These are phyloP conservation scores for Cymodocea nodosa DNA, from an alignment of 116 monocot genomes.

Conservation along the genomic window DNA sequence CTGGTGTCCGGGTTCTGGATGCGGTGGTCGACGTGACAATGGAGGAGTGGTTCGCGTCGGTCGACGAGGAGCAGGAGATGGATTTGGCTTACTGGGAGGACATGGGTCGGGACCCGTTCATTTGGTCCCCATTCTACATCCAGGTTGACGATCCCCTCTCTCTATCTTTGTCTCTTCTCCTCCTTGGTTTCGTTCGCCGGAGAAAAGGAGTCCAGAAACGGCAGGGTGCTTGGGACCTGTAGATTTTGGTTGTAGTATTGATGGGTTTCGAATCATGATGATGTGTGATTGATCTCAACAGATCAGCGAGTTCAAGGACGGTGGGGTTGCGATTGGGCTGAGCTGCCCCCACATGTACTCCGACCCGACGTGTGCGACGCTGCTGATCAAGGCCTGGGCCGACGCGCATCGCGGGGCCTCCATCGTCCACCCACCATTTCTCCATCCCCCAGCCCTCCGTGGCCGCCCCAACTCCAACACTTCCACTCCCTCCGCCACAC, in stretches of 20 bases:
- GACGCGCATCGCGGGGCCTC: slow-evolving; percentile 54
- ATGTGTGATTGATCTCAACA: slow-evolving; percentile 1
- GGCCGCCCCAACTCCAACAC: slow-evolving; percentile 29
- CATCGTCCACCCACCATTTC: slow-evolving; percentile 69
- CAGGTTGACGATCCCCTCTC: slow-evolving; percentile 9
- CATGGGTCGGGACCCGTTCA: slow-evolving; percentile 29
- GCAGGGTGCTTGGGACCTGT: too few relatives aligned
- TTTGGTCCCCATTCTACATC: slow-evolving; percentile 75
- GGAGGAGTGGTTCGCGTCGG: slow-evolving; percentile 49
- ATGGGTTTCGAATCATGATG: not conserved
- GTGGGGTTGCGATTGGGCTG: slow-evolving; percentile 47
- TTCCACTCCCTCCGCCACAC: slow-evolving; percentile 12
- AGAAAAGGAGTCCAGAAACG: too few relatives aligned
- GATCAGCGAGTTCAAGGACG: slow-evolving; percentile 66
- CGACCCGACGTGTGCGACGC: slow-evolving; percentile 42
- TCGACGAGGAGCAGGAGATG: slow-evolving; percentile 39
- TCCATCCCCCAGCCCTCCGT: slow-evolving; percentile 57
- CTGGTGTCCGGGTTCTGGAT: slow-evolving; percentile 59
- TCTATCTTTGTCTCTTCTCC: too few relatives aligned
- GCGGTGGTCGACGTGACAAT: slow-evolving; percentile 27
- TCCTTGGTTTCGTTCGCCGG: too few relatives aligned
- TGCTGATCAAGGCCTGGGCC: slow-evolving; percentile 56
- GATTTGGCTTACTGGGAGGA: slow-evolving; percentile 54
- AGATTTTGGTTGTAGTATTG: not conserved
- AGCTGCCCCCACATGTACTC: slow-evolving; percentile 78